A percentile compares a stretch with the other conserved stretches of the same genome.
These are phyloP conservation scores for Aspergillus proliferans DNA, from an alignment of 2,329 filamentous ascomycete genomes.

Conservation along the genomic window DNA sequence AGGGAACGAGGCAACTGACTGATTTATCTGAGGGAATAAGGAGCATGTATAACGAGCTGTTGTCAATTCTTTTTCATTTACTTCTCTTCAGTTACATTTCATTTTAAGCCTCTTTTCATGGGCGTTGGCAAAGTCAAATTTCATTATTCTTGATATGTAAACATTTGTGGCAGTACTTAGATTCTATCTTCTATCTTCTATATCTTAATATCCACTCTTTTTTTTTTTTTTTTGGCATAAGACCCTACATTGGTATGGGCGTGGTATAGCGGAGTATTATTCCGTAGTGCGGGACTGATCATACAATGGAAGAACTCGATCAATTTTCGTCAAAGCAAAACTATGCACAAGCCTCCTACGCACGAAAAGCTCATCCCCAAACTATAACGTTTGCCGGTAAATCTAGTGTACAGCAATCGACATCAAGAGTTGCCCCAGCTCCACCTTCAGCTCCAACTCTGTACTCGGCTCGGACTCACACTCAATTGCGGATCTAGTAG, in stretches of 20 bases:
- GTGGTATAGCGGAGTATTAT: too few relatives aligned
- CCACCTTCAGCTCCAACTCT: conserved; percentile 5
- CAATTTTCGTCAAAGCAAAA: conserved; percentile 23
- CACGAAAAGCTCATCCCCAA: conserved; percentile 15
- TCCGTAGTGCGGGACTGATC: conserved; percentile 1
- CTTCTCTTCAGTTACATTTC: not conserved
- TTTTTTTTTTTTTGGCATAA: not conserved
- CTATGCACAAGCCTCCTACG: conserved; percentile 29
- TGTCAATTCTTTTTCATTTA: conserved; percentile 7
- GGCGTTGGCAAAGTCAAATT: not conserved
- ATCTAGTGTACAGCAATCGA: conserved; percentile 30
- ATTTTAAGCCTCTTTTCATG: not conserved
- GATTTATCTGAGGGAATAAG: conserved; percentile 5
- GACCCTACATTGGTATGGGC: not conserved
- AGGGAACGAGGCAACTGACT: conserved; percentile 41
- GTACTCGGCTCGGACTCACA: not conserved
- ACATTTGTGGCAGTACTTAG: conserved; percentile 7
- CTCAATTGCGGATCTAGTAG: conserved; percentile 22
- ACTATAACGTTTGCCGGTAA: conserved; percentile 18
- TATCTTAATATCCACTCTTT: not conserved
- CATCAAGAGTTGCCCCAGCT: not conserved
- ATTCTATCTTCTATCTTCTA: conserved; percentile 1
- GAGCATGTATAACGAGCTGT: conserved; percentile 17
- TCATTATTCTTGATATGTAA: not conserved
- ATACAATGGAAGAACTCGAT: conserved; percentile 21